Evolutionary conservation across 169 alveolate genomes (phyloP).

Genomic region (Cytauxzoon felis): DNA sequence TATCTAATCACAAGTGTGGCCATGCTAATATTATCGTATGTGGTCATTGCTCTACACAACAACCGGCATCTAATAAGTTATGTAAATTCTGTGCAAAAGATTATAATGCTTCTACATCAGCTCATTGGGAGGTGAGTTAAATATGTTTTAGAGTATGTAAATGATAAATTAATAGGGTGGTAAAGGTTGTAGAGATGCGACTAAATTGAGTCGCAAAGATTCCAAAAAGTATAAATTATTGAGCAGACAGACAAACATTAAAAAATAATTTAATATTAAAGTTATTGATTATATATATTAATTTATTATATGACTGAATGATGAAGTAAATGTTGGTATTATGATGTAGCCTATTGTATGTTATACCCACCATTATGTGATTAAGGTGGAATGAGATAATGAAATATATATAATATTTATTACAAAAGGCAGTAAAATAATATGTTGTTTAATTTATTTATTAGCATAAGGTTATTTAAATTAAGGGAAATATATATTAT

Average conservation of each 20-base stretch:
- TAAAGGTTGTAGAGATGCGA: slow-evolving; percentile 73
- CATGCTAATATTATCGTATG: slow-evolving; percentile 82
- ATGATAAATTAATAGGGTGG: slow-evolving; percentile 59
- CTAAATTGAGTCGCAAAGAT: slow-evolving; percentile 68
- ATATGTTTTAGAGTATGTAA: not conserved
- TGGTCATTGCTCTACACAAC: slow-evolving; percentile 82
- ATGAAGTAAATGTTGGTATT: no score
- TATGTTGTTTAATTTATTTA: no score
- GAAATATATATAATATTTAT: no score
- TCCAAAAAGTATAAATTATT: slow-evolving; percentile 64
- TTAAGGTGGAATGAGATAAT: no score
- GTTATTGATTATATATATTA: not conserved
- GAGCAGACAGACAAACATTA: slow-evolving; percentile 33
- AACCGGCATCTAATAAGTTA: slow-evolving; percentile 65
- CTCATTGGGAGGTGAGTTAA: slow-evolving; percentile 63
- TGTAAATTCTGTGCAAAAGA: slow-evolving; percentile 57
- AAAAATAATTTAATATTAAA: no score
- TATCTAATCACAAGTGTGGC: slow-evolving; percentile 75
- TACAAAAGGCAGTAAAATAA: no score
- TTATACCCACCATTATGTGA: no score
- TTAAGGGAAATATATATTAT: no score
- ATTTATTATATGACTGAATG: not conserved
- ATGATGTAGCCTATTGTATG: no score
- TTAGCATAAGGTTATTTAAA: no score
- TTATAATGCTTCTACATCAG: slow-evolving; percentile 47